Evolutionary conservation across 2,329 filamentous ascomycete genomes (phyloP), one percentile per base, ranked within the genome.

Genomic region (Aspergillus spinulosporus): DNA sequence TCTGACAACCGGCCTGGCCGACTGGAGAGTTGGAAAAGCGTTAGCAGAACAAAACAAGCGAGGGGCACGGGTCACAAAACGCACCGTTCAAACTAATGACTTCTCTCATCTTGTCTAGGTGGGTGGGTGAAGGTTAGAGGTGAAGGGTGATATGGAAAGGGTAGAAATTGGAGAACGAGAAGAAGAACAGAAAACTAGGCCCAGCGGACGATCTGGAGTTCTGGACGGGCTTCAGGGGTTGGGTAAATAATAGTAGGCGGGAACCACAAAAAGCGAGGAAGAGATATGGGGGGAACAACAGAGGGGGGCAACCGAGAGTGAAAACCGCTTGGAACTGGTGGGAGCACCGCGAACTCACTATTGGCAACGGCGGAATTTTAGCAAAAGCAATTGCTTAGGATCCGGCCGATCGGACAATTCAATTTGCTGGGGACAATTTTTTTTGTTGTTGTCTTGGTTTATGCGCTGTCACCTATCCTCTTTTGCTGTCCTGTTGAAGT

Each of bases 1-100:
- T 99, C 80, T 99, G 94, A 88, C 94, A 97, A 89, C 94, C 94
- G 78, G 94, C 94, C 87, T 99, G 94, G 82, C 94, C 94, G 85
- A 99, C 94, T 99, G 77, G 46, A 57, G 51, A 50, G 57, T 43
- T 49, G 57, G 43, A 53, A 45, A 49, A 57, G 59, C 53, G 57
- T 66, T 61, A 66, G 64, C 64, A 49, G 60, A 56, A 55, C 29
- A 56, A 43, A 61, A 54, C 55, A 57, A 45, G 52, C 36, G 34
- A 59, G 49, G 54, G 50, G 57, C 54, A 52, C 9, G 26, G 40
- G 58, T 36, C 55, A 54, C 43, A 56, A 42, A 56, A 68, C 88
- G 74, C 86, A 97, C 93, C 92, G 86, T 97, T 97, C 86, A 97
- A 89, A 82, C 89, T 93, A 80, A 97, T 96, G 78, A 97, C 92